phyloP scores from a whole-genome alignment of 495 filamentous ascomycete species.

The Penicillium ucsense region DNA sequence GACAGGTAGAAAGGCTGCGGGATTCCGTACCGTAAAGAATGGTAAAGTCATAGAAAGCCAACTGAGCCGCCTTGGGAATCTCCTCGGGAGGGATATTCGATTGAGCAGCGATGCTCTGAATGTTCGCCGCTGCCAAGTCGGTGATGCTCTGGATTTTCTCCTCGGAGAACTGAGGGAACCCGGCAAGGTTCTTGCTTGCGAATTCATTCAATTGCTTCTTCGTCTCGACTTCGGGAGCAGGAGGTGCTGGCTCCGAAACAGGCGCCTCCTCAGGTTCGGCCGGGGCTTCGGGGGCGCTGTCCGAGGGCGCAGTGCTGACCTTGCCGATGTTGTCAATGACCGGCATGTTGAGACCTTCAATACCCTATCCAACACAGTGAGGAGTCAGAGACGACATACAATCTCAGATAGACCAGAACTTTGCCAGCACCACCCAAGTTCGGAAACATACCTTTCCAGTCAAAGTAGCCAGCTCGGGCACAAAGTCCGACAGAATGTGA shows the following conservation, averaged over 20 bases:
- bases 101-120: neutral
- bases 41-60: neutral
- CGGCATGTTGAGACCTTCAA: neutral
- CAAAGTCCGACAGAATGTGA: neutral
- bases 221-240: neutral
- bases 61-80: neutral
- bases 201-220: neutral
- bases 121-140: neutral
- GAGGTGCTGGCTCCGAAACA: neutral
- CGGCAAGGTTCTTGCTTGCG: neutral
- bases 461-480: neutral
- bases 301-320: neutral
- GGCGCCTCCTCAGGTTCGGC: neutral
- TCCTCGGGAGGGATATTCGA: neutral
- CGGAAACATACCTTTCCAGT: neutral
- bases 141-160: neutral
- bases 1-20: too few relatives aligned
- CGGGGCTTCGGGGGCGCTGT: neutral
- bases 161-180: neutral
- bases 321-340: neutral
- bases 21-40: neutral
- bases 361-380: neutral
- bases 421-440: too few relatives aligned
- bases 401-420: too few relatives aligned
- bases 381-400: neutral